These are phyloP conservation scores for Penicillium ucsense DNA, from an alignment of 495 filamentous ascomycete genomes.

Conservation along the genomic window DNA sequence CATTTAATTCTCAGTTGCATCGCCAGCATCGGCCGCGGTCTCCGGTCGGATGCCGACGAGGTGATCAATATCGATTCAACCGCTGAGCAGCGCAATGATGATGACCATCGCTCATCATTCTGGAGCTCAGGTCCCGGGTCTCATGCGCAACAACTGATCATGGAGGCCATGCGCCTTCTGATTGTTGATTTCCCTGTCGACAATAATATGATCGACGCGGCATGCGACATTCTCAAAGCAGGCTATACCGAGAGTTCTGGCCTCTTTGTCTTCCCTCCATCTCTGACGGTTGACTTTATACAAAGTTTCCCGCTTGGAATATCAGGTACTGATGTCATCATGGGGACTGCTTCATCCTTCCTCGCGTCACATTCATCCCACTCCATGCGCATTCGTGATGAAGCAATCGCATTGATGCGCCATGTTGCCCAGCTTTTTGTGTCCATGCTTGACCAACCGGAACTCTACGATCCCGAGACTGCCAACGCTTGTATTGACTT, in stretches of 20 bases:
- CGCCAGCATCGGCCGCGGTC: constrained; percentile 65
- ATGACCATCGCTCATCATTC: constrained; percentile 35
- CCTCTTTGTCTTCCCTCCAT: constrained; percentile 66
- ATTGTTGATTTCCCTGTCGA: constrained; percentile 49
- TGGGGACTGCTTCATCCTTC: constrained; percentile 70
- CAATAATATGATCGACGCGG: constrained; percentile 62
- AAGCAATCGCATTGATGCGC: constrained; percentile 47
- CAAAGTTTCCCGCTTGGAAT: constrained; percentile 50
- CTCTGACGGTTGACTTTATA: constrained; percentile 62
- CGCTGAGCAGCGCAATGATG: constrained; percentile 21
- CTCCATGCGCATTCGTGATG: constrained; percentile 34
- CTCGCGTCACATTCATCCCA: constrained; percentile 52
- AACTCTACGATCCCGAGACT: constrained; percentile 62
- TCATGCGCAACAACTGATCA: constrained; percentile 47
- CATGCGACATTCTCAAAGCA: constrained; percentile 64
- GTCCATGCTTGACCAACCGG: constrained; percentile 46
- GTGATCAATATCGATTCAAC: constrained; percentile 53
- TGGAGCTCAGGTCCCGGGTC: constrained; percentile 51
- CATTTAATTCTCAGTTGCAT: constrained; percentile 64
- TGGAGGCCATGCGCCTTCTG: constrained; percentile 37
- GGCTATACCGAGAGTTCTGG: constrained; percentile 73
- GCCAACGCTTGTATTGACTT: constrained; percentile 69
- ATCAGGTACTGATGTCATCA: constrained; percentile 60
- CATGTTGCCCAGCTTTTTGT: constrained; percentile 59
- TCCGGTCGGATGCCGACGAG: constrained; percentile 62